A percentile compares a stretch with the other conserved stretches of the same genome.
Conservation (phyloP, 1,284 basidiomycete genomes). For the Apiotrichum veenhuisii region DNA sequence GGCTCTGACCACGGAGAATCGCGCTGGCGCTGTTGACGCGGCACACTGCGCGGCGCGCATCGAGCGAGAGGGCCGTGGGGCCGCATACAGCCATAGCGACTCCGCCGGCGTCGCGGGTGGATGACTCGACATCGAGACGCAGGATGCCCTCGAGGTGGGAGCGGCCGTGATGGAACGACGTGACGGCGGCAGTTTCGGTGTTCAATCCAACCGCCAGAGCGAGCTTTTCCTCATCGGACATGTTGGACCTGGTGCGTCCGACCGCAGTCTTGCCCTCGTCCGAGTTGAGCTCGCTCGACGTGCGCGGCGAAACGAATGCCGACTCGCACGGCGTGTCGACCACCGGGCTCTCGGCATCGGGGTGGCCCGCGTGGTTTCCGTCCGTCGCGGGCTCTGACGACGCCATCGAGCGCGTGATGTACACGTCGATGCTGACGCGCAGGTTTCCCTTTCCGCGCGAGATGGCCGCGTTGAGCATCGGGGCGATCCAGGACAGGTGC, state of each 20-base stretch:
- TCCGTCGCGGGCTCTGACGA: conserved; percentile 11
- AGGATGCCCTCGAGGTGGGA: conserved; percentile 16
- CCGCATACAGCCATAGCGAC: conserved; percentile 28
- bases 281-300: conserved; percentile 4
- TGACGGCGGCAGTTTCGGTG: background rate
- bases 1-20: conserved; percentile 26
- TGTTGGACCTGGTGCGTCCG: background rate
- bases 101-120: conserved; percentile 9
- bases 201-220: conserved; percentile 1
- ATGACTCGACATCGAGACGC: conserved; percentile 5
- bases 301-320: conserved; percentile 1
- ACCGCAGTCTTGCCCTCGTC: background rate
- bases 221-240: conserved; percentile 1
- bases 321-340: conserved; percentile 3
- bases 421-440: conserved; percentile 15
- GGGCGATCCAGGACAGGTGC: conserved; percentile 15
- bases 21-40: conserved; percentile 17
- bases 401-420: conserved; percentile 19
- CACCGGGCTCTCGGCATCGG: background rate
- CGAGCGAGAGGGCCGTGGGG: conserved; percentile 21
- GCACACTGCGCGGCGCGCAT: conserved; percentile 22
- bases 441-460: conserved; percentile 7
- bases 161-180: conserved; percentile 11
- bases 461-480: conserved; percentile 16
- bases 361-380: background rate